These are phyloP conservation scores for Didymella arachidicola DNA, from an alignment of 2,329 filamentous ascomycete species.

Conservation along the genomic window DNA sequence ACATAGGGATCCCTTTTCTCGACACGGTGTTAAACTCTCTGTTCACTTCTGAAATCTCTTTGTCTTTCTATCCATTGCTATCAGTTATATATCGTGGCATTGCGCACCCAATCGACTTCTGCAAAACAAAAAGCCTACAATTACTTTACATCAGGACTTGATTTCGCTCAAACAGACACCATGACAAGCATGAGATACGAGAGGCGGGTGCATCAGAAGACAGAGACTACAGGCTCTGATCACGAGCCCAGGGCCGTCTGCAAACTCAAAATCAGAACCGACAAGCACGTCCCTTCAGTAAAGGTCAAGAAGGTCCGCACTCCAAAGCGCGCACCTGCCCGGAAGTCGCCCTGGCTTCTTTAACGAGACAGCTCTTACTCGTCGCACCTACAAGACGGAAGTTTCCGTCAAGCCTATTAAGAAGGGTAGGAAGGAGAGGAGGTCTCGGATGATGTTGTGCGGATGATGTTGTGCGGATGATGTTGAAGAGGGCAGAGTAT, in stretches of 20 bases:
- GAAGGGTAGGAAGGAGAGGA: not conserved
- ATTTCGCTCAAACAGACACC: not conserved
- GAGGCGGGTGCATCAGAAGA: no score
- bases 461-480: no score
- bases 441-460: no score
- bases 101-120: not conserved
- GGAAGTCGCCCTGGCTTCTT: not conserved
- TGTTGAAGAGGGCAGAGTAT: no score
- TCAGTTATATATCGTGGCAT: not conserved
- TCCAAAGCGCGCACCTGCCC: not conserved
- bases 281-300: not conserved
- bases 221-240: no score
- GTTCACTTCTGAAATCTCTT: not conserved
- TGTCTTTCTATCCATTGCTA: not conserved
- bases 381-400: not conserved
- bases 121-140: not conserved
- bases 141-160: no score
- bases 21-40: no score
- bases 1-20: not conserved
- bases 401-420: not conserved
- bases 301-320: not conserved
- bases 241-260: not conserved
- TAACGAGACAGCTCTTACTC: not conserved
- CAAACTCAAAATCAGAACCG: not conserved
- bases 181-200: not conserved